Conservation (phyloP, 352 stramenopile species). For the Thraustotheca clavata region DNA sequence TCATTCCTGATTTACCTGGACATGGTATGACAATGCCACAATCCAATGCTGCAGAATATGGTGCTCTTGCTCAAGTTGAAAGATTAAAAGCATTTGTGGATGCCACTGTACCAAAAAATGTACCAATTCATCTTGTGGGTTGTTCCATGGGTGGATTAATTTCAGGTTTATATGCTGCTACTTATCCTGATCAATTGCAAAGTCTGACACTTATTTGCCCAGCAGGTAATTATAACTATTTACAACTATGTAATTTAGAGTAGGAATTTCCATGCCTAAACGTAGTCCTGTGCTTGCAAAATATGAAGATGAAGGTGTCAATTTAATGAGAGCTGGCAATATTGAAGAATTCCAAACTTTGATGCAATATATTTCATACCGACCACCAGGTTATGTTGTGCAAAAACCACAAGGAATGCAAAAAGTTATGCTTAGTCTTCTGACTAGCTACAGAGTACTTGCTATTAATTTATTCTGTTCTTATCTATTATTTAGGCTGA, state of each 20-base stretch:
- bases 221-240: slow-evolving; percentile 24
- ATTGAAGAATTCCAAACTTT: slow-evolving; percentile 49
- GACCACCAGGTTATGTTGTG: slow-evolving; percentile 9
- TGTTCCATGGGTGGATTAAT: slow-evolving; percentile 75
- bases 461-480: not conserved
- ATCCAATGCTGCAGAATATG: slow-evolving; percentile 31
- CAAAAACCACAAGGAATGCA: not conserved
- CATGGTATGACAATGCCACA: slow-evolving; percentile 41
- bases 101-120: slow-evolving; percentile 37
- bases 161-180: slow-evolving; percentile 51
- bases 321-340: slow-evolving; percentile 54
- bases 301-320: slow-evolving; percentile 49
- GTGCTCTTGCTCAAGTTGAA: slow-evolving; percentile 37
- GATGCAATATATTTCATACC: slow-evolving; percentile 35
- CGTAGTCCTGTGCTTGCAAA: slow-evolving; percentile 45
- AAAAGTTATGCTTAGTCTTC: not conserved
- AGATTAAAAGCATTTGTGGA: slow-evolving; percentile 54
- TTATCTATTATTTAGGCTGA: slow-evolving; percentile 23
- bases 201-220: slow-evolving; percentile 71
- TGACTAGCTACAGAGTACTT: slow-evolving; percentile 32
- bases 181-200: slow-evolving; percentile 46
- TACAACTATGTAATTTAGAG: not conserved
- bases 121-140: slow-evolving; percentile 57
- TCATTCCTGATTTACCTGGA: slow-evolving; percentile 59
- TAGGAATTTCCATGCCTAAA: slow-evolving; percentile 47